Percentiles rank a stretch among this genome's conserved stretches.
Conservation (phyloP, 768 basidiomycete species). For the Dentipellis sp. region DNA sequence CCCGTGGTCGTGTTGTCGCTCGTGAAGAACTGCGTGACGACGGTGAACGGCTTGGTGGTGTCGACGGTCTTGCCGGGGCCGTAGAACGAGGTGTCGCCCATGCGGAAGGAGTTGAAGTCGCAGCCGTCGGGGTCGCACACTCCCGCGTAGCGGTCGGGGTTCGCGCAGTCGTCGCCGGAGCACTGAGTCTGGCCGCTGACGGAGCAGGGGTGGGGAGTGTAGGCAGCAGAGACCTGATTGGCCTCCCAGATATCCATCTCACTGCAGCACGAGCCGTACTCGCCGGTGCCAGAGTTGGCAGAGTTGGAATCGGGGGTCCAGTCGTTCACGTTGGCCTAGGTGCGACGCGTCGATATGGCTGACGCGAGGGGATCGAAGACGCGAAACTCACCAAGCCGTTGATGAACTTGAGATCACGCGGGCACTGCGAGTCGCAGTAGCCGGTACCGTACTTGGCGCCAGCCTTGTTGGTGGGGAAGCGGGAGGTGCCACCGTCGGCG, state of each 20-base stretch:
- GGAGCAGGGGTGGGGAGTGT: conserved; percentile 43
- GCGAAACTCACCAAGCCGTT: conserved; percentile 34
- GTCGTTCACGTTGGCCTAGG: conserved; percentile 36
- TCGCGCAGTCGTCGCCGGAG: conserved; percentile 28
- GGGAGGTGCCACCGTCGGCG: conserved; percentile 41
- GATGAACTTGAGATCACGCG: conserved; percentile 52
- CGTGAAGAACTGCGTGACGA: conserved; percentile 49
- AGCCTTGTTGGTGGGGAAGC: conserved; percentile 45
- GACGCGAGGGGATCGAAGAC: neutral
- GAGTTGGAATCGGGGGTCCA: conserved; percentile 30
- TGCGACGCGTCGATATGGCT: neutral
- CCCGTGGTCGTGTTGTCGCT: conserved; percentile 33
- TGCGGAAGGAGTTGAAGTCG: conserved; percentile 55
- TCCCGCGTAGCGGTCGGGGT: conserved; percentile 26
- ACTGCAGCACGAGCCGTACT: conserved; percentile 43
- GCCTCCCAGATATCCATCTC: conserved; percentile 59
- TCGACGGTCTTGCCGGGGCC: conserved; percentile 40
- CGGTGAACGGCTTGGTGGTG: conserved; percentile 40
- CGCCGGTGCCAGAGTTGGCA: conserved; percentile 37
- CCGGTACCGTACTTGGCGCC: conserved; percentile 57
- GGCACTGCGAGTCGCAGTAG: conserved; percentile 58
- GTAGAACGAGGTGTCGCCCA: conserved; percentile 37
- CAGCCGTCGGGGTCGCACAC: conserved; percentile 48
- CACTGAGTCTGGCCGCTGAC: conserved; percentile 32
- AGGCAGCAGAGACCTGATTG: conserved; percentile 41